Base-by-base conservation (phyloP, 2,329 filamentous ascomycete genomes). In the Aspergillus sp. region DNA sequence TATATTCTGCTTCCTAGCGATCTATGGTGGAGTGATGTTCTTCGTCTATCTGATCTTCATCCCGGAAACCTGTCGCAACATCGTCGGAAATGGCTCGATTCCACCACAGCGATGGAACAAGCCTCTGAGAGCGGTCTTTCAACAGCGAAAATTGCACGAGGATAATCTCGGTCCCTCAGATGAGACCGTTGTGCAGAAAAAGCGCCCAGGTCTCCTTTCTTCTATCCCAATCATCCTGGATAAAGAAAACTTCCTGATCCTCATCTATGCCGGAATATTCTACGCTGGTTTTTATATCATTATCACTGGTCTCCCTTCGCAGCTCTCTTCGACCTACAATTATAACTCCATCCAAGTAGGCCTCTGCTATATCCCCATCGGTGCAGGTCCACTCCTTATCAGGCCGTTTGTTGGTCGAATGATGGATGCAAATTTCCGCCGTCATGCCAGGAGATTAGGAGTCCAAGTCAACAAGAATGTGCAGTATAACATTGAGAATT, bases 1-100 rank as follows among this genome's bases (percentile, higher is more conserved):
- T 1, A 70, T 79, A 5, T 80, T 79, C 51, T 79, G 75, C 74
- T 75, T 78, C 48, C 61, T 79, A 2, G 61, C 70, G 6, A 72
- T 77, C 12, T 6, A 10, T n/a, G 57, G 70, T 29, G 61, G 67
- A 0, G 63, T 58, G 0, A 50, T 55, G 1, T 66, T 61, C 26
- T 51, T 57, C 26, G 10, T 60, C 2, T 50, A 50, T 0, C 42
- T 63, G 1, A 8, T 60, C 4, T 56, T 59, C 45, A 60, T 68
- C n/a, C 66, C 65, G 1, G 66, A 69, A 47, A 69, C 66, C 2
- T 56, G 55, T 41, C 63, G 66, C 10, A 56, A 53, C 1, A 54
- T 67, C 8, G 65, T 69, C 1, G 62, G 62, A 2, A 57, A 68
- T 46, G 66, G 66, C 2, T 61, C 57, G 1, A 53, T 60, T 7